These are phyloP conservation scores for Penicillium sumatraense DNA, from an alignment of 2,329 filamentous ascomycete genomes.

Conservation along the genomic window DNA sequence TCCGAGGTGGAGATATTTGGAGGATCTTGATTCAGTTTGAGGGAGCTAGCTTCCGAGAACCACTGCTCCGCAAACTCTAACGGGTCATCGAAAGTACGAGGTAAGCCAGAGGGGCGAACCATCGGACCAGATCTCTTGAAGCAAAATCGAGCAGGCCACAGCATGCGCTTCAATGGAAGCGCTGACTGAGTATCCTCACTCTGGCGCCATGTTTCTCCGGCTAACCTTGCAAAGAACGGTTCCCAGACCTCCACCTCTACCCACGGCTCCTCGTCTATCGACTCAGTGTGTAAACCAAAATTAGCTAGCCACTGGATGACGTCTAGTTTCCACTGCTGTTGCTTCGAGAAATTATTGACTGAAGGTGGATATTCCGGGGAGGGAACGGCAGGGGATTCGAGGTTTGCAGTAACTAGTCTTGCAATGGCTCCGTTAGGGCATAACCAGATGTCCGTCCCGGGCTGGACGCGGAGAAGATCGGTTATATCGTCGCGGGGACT, in stretches of 20 bases:
- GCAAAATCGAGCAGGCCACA: slow-evolving; percentile 51
- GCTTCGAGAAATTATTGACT: slow-evolving; percentile 21
- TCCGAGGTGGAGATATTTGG: slow-evolving; percentile 23
- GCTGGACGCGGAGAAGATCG: slow-evolving; percentile 22
- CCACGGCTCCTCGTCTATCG: slow-evolving; percentile 40
- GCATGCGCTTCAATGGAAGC: slow-evolving; percentile 44
- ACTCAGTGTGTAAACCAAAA: slow-evolving; percentile 39
- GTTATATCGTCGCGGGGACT: slow-evolving; percentile 22
- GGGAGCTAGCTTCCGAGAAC: slow-evolving; percentile 32
- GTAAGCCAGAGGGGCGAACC: slow-evolving; percentile 21
- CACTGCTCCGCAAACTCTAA: slow-evolving; percentile 50
- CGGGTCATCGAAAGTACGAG: slow-evolving; percentile 38
- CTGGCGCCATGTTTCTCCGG: slow-evolving; percentile 37
- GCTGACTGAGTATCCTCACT: slow-evolving; percentile 32
- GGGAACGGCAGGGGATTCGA: slow-evolving; percentile 23
- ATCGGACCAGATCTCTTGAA: slow-evolving; percentile 40
- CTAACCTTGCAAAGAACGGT: slow-evolving; percentile 42
- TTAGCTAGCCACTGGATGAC: slow-evolving; percentile 43
- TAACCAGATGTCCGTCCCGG: slow-evolving; percentile 45
- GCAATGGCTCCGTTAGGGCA: slow-evolving; percentile 45
- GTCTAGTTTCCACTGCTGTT: slow-evolving; percentile 41
- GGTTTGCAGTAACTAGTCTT: slow-evolving; percentile 34
- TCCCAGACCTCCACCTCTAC: slow-evolving; percentile 49
- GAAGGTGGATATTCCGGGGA: slow-evolving; percentile 24
- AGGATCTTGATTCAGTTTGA: slow-evolving; percentile 25